Evolutionary conservation across 805 yeast species (phyloP).

Genomic region (Barnettozyma californica): DNA sequence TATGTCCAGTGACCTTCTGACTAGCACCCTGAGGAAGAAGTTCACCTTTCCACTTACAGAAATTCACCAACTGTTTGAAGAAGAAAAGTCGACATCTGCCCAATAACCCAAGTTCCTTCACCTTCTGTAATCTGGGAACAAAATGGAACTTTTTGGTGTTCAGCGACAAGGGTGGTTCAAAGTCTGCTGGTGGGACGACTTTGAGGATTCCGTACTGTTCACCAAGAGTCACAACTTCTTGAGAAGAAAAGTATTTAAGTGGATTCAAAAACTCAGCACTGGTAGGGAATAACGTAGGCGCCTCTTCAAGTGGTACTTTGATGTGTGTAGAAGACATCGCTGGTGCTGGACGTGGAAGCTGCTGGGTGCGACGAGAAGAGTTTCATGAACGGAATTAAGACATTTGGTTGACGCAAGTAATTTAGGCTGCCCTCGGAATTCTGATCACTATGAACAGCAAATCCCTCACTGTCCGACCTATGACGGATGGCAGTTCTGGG

Average conservation of each 20-base stretch:
- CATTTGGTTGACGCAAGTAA: neutral
- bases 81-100: constrained; percentile 62
- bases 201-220: constrained; percentile 68
- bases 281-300: constrained; percentile 55
- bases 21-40: constrained; percentile 5
- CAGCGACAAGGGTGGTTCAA: constrained; percentile 49
- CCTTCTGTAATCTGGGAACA: constrained; percentile 61
- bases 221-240: constrained; percentile 42
- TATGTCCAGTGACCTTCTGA: constrained; percentile 3
- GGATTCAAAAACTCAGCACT: constrained; percentile 59
- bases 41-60: constrained; percentile 38
- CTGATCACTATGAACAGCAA: no score
- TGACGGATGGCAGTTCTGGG: no score
- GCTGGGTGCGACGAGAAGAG: neutral
- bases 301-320: constrained; percentile 4
- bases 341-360: neutral
- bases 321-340: neutral
- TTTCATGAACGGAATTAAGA: neutral
- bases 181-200: constrained; percentile 52
- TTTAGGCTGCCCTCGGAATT: neutral
- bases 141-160: constrained; percentile 50
- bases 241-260: constrained; percentile 52
- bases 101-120: constrained; percentile 57
- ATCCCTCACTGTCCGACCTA: no score
- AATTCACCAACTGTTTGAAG: constrained; percentile 55